A percentile compares a stretch with the other conserved stretches of the same genome.
Conservation (phyloP, 2,329 filamentous ascomycete genomes). For the Aureobasidium sp. region DNA sequence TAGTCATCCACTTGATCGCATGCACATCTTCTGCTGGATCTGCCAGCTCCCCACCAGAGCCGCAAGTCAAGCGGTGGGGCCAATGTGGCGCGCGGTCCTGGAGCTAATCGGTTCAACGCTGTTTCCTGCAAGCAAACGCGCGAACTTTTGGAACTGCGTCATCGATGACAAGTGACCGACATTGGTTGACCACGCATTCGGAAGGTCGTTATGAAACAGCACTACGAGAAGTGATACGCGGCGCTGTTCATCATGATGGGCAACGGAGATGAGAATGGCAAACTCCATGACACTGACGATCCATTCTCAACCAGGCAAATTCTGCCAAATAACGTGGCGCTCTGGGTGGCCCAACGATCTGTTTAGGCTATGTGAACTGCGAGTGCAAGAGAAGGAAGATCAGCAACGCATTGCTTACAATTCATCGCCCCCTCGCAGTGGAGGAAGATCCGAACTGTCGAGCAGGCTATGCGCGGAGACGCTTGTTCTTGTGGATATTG, state of each 20-base stretch:
- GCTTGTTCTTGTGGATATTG: background rate
- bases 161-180: slow-evolving; percentile 14
- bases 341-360: slow-evolving; percentile 10
- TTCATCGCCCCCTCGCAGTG: background rate
- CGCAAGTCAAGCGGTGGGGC: slow-evolving; percentile 4
- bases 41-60: slow-evolving; percentile 11
- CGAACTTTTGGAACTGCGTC: slow-evolving; percentile 4
- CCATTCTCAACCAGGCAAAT: slow-evolving; percentile 11
- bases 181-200: background rate
- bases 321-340: slow-evolving; percentile 11
- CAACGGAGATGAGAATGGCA: slow-evolving; percentile 1
- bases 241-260: background rate
- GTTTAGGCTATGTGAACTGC: slow-evolving; percentile 10
- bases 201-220: slow-evolving; percentile 15
- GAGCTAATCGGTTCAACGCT: slow-evolving; percentile 14
- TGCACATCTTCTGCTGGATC: slow-evolving; percentile 7
- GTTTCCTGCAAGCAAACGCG: slow-evolving; percentile 8
- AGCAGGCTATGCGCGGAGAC: background rate
- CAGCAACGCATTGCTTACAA: slow-evolving; percentile 5
- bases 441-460: background rate
- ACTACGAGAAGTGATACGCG: slow-evolving; percentile 11
- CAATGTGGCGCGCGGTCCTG: slow-evolving; percentile 11
- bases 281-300: slow-evolving; percentile 5
- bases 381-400: background rate
- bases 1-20: slow-evolving; percentile 10